Base-by-base conservation (phyloP, 2,329 filamentous ascomycete genomes). In the Nemania serpens region DNA sequence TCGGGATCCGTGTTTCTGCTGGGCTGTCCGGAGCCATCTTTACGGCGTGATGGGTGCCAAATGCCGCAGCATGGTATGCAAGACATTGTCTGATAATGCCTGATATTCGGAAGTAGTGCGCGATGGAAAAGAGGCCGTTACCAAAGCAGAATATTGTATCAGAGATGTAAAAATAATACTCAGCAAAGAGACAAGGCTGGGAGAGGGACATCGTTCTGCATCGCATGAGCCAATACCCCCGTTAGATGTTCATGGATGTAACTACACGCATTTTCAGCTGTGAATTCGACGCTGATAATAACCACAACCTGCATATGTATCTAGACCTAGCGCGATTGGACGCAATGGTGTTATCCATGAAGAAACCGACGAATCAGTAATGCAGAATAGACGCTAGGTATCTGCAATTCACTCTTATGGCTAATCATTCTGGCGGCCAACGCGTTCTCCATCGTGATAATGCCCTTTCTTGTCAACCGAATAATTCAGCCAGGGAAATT, bases 61-160 rank as follows among this genome's bases (percentile, higher is more conserved):
- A 59, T 42, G 25, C 43, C 36, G 5, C 50, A 48, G 50, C 57
- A 45, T 29, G 22, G 37, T n/a, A 22, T 33, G 11, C 25, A 36
- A 45, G 57, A 5, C 51, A 55, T 59, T n/a, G 7, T 39, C 20
- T 10, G 15, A 4, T 18, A 46, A 2, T n/a, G n/a, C n/a, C n/a
- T n/a, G n/a, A n/a, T n/a, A n/a, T n/a, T n/a, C n/a, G 9, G 3
- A 15, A n/a, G 36, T n/a, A n/a, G 36, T 12, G 13, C 12, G 20
- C 33, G 12, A 33, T 33, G 13, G 22, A 42, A n/a, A 12, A 52
- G 10, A 51, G 34, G 34, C 6, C 12, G 20, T 52, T 12, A 13
- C 33, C 7, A 22, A 5, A 50, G 5, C 11, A 3, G 25, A n/a
- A 10, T 3, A 39, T 4, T 39, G 36, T 39, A 39, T 49, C 3